Evolutionary conservation across 2,329 filamentous ascomycete genomes (phyloP).

Genomic region (Westerdykella ornata): DNA sequence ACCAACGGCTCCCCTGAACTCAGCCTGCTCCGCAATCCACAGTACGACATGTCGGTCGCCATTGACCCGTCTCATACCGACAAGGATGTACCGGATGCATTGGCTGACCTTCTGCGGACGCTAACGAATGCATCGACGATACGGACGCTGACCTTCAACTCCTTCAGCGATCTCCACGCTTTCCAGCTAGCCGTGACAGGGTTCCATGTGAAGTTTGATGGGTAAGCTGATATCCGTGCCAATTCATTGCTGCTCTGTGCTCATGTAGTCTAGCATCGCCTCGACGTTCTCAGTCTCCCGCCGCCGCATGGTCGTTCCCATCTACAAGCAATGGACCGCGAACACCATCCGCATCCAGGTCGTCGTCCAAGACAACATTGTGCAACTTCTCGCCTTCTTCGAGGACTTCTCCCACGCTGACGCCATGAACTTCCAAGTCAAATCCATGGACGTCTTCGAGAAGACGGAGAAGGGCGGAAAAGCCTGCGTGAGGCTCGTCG

Average conservation of each 20-base stretch:
- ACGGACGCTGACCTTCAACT: slow-evolving; percentile 54
- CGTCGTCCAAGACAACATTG: slow-evolving; percentile 64
- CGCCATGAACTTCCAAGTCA: slow-evolving; percentile 82
- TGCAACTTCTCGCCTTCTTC: slow-evolving; percentile 80
- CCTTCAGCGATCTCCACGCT: slow-evolving; percentile 56
- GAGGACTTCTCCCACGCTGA: slow-evolving; percentile 80
- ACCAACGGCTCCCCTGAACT: slow-evolving; percentile 33
- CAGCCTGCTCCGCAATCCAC: slow-evolving; percentile 54
- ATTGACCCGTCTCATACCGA: slow-evolving; percentile 46
- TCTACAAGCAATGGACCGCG: slow-evolving; percentile 92
- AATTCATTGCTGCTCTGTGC: background rate
- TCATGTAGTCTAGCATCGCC: slow-evolving; percentile 46
- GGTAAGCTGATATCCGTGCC: slow-evolving; percentile 13
- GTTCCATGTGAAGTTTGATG: slow-evolving; percentile 55
- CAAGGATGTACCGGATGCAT: slow-evolving; percentile 48
- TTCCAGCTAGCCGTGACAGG: slow-evolving; percentile 78
- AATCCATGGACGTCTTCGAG: slow-evolving; percentile 78
- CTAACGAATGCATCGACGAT: slow-evolving; percentile 57
- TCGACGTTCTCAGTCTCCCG: slow-evolving; percentile 73
- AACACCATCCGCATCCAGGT: slow-evolving; percentile 73
- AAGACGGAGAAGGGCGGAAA: slow-evolving; percentile 49
- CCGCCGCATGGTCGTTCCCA: slow-evolving; percentile 80
- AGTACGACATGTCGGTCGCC: slow-evolving; percentile 70
- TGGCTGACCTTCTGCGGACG: slow-evolving; percentile 57
- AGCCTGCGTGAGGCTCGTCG: slow-evolving; percentile 69